Evolutionary conservation across 2,329 filamentous ascomycete genomes (phyloP), one percentile per base, ranked within the genome.

Genomic region (Alternaria solani): DNA sequence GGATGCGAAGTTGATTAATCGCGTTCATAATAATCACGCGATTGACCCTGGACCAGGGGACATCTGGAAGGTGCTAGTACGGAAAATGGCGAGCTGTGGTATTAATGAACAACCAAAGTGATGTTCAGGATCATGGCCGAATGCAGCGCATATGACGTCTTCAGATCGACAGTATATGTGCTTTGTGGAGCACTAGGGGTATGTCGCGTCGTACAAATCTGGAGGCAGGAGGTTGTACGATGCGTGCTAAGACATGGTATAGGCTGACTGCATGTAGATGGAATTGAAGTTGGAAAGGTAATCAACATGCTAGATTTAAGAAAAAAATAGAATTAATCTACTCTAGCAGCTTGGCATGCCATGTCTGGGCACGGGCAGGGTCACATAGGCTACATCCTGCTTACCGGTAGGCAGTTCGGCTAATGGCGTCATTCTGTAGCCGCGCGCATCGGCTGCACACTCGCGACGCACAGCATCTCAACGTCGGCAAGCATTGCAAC

Each of bases 401-500:
- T 23, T 23, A 23, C 20, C 2, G 20, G 20, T 23, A 23, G 20
- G 4, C 2, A 23, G 20, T 23, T 38, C 28, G 43, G 46, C 55
- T 51, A 54, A 54, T 62, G 25, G 32, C 55, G 54, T 55, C 46
- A 36, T 41, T 16, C 12, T 5, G 20, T 25, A 12, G 20, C 14
- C 12, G 12, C 7, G 7, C 16, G 7, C 34, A 14, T 12, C 18
- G 39, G 41, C 51, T 51, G 41, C 48, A 43, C 44, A 55, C 43
- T 36, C 32, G 53, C 47, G 49, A 34, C 43, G 20, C 49, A 44
- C 39, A 38, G 20, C 42, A 30, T 49, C 51, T 41, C 55, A 25
- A 47, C 57, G 26, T 43, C 54, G 23, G 30, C 26, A 28, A 30
- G 25, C 57, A 55, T 49, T 56, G 47, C 55, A 46, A 26, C 36